Conservation (phyloP, 176 grass and related monocot species). For the Cenchrus purpureus region DNA sequence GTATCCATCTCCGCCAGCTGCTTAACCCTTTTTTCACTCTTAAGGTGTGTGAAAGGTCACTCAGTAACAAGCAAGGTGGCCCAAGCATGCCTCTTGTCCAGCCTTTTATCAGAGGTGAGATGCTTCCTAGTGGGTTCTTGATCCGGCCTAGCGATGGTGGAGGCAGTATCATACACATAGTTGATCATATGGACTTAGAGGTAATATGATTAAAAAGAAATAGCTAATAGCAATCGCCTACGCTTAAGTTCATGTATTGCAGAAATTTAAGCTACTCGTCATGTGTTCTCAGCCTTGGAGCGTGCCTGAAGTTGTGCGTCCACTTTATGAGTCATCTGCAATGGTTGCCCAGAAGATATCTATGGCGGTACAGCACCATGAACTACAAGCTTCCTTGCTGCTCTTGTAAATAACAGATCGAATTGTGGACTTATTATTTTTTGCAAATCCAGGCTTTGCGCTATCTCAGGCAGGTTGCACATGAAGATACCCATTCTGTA, state of each 20-base stretch:
- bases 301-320: constrained; percentile 90
- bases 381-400: background rate
- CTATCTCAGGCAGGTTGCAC: constrained; percentile 80
- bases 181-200: constrained; percentile 91
- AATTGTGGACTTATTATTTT: constrained; percentile 24
- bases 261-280: constrained; percentile 16
- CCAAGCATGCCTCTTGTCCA: constrained; percentile 74
- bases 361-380: constrained; percentile 60
- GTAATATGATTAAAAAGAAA: constrained; percentile 46
- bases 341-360: constrained; percentile 87
- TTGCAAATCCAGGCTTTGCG: constrained; percentile 73
- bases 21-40: constrained; percentile 32
- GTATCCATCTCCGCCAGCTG: background rate
- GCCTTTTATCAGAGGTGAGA: constrained; percentile 88
- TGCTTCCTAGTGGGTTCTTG: constrained; percentile 90
- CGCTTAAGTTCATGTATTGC: constrained; percentile 3
- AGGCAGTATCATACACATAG: constrained; percentile 86
- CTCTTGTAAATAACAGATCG: background rate
- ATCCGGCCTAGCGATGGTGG: constrained; percentile 88
- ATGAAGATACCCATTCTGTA: constrained; percentile 71
- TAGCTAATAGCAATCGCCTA: background rate
- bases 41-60: constrained; percentile 88
- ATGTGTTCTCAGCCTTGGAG: constrained; percentile 72
- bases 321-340: constrained; percentile 83
- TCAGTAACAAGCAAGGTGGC: constrained; percentile 68